phyloP scores from a whole-genome alignment of 192 early-diverging fungal genomes.

The Backusella parvicylindrica region DNA sequence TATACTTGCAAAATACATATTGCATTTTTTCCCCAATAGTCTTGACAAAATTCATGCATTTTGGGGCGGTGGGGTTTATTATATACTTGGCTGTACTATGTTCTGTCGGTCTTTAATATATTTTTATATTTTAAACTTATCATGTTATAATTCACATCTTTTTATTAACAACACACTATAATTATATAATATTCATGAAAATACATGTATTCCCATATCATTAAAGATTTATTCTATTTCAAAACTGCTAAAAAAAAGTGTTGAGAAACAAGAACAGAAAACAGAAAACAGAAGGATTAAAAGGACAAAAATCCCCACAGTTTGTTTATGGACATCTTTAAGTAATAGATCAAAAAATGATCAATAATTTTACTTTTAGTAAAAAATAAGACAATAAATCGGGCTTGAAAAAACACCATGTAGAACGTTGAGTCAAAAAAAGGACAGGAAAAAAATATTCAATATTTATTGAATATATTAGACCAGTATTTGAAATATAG shows the following conservation, averaged over 20 bases:
- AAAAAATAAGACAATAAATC: constrained; percentile 2
- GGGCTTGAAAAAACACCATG: neutral
- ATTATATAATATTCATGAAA: neutral
- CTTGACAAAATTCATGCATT: neutral
- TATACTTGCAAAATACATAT: too few species aligned
- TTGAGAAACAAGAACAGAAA: neutral
- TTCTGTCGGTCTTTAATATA: neutral
- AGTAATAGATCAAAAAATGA: constrained; percentile 5
- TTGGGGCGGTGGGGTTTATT: neutral
- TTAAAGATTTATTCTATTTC: neutral
- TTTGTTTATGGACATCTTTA: constrained; percentile 1
- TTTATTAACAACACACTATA: neutral
- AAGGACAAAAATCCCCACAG: neutral
- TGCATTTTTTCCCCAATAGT: neutral
- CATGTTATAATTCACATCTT: neutral
- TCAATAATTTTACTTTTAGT: neutral
- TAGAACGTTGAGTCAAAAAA: neutral
- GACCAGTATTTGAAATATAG: neutral
- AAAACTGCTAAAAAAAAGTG: neutral
- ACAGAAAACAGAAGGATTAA: neutral
- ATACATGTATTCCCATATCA: neutral
- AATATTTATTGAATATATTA: neutral
- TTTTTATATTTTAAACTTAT: neutral
- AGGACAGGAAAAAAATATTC: neutral
- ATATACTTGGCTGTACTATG: neutral